Evolutionary conservation across 2,329 filamentous ascomycete genomes (phyloP).

Genomic region (Metarhizium sp.): DNA sequence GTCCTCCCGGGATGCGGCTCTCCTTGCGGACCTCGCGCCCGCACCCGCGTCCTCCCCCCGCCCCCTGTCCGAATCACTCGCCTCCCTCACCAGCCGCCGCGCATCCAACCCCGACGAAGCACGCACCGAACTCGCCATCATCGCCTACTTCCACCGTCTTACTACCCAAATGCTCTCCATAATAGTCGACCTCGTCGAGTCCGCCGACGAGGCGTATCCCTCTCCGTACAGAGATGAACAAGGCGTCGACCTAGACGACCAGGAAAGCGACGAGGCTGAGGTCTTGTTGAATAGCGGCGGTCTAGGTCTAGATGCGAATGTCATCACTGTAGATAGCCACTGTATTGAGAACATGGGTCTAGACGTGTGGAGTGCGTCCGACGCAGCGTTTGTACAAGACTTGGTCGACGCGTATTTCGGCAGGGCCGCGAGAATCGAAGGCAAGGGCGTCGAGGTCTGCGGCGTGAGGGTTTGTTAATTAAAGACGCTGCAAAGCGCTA

Average conservation of each 20-base stretch:
- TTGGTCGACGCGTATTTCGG: constrained; percentile 58
- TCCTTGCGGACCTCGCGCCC: constrained; percentile 43
- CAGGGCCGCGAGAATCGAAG: constrained; percentile 52
- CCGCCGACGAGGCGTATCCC: constrained; percentile 32
- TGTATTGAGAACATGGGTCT: constrained; percentile 65
- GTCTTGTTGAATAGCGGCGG: constrained; percentile 14
- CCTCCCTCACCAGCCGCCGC: constrained; percentile 31
- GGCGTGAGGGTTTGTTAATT: constrained; percentile 57
- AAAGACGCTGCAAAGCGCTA: neutral
- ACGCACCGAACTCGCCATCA: constrained; percentile 57
- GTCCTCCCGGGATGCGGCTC: constrained; percentile 40
- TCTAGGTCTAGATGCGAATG: constrained; percentile 26
- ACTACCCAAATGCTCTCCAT: constrained; percentile 56
- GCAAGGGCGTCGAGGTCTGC: constrained; percentile 64
- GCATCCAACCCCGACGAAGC: constrained; percentile 30
- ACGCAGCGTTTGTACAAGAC: constrained; percentile 59
- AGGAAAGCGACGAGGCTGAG: constrained; percentile 9
- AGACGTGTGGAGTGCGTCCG: constrained; percentile 65
- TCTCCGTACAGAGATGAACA: constrained; percentile 24
- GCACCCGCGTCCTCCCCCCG: constrained; percentile 20
- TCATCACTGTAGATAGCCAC: constrained; percentile 50
- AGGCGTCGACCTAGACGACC: constrained; percentile 20
- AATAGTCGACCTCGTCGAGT: constrained; percentile 50
- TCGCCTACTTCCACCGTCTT: constrained; percentile 73
- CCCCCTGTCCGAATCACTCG: constrained; percentile 32